Conservation (phyloP, 1,284 basidiomycete species). For the Ganoderma lingzhi region DNA sequence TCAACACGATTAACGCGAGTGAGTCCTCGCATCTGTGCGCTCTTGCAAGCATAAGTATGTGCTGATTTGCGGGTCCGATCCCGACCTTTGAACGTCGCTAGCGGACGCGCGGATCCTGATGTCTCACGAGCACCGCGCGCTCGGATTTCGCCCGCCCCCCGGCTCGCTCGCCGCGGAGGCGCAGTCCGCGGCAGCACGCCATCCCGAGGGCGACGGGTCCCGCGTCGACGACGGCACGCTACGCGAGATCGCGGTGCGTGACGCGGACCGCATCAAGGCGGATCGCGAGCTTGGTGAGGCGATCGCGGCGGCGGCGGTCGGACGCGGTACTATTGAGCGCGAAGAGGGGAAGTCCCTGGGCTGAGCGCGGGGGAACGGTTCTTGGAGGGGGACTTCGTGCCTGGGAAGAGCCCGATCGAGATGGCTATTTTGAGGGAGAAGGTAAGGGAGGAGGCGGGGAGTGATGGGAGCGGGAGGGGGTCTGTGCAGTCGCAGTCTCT, state of each 20-base stretch:
- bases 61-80: no score
- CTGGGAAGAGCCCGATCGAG: conserved; percentile 23
- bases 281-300: conserved; percentile 29
- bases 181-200: conserved; percentile 39
- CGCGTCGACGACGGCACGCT: conserved; percentile 31
- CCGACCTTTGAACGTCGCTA: not conserved
- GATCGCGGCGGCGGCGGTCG: conserved; percentile 30
- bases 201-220: conserved; percentile 32
- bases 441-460: conserved; percentile 17
- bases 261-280: conserved; percentile 36
- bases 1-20: conserved; percentile 38
- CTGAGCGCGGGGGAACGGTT: conserved; percentile 42
- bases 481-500: not conserved
- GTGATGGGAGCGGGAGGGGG: not conserved
- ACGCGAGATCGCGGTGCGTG: conserved; percentile 32
- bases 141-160: conserved; percentile 43
- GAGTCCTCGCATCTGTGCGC: conserved; percentile 3
- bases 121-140: conserved; percentile 45
- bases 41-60: no score
- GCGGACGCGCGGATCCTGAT: conserved; percentile 42
- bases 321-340: no score
- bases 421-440: conserved; percentile 26
- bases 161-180: conserved; percentile 43
- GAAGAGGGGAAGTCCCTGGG: conserved; percentile 16
- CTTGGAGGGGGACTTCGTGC: conserved; percentile 31